These are phyloP conservation scores for Solanum phureja DNA, from an alignment of 257 asterid genomes.

Conservation along the genomic window DNA sequence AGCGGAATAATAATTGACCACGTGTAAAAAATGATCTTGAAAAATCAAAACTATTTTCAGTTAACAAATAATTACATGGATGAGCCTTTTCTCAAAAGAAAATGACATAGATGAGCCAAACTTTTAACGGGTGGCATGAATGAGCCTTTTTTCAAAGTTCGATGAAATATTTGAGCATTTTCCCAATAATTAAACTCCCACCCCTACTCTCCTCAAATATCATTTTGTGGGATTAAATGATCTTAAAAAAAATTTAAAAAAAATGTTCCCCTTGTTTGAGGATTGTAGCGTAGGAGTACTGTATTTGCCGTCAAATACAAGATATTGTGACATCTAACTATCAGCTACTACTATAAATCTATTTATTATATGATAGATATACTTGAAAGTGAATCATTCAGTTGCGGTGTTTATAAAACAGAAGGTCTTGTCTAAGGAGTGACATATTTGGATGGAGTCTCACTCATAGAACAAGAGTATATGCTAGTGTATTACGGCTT, in stretches of 20 bases:
- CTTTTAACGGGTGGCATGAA: not conserved
- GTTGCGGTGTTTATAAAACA: not conserved
- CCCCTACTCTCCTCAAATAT: not conserved
- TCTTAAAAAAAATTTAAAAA: too few species aligned
- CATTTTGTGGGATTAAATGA: not conserved
- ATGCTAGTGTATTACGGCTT: not conserved
- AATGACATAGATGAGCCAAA: too few species aligned
- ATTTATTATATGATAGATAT: too few species aligned
- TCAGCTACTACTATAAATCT: not conserved
- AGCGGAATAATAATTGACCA: not conserved
- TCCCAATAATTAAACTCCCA: not conserved
- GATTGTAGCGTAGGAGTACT: not conserved
- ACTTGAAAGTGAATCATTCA: too few species aligned
- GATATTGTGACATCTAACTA: not conserved
- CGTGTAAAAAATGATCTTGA: too few species aligned
- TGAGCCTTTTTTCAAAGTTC: accelerated
- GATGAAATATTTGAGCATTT: not conserved
- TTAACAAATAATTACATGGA: too few species aligned
- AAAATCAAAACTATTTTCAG: too few species aligned
- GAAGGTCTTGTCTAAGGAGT: too few species aligned
- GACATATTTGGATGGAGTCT: not conserved
- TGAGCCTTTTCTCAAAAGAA: too few species aligned
- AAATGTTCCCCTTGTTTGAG: not conserved
- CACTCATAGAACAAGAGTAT: not conserved
- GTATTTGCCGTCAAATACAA: not conserved